Percentiles rank a stretch among this genome's conserved stretches.
These are phyloP conservation scores for Daldinia bambusicola DNA, from an alignment of 495 filamentous ascomycete species.

Conservation along the genomic window DNA sequence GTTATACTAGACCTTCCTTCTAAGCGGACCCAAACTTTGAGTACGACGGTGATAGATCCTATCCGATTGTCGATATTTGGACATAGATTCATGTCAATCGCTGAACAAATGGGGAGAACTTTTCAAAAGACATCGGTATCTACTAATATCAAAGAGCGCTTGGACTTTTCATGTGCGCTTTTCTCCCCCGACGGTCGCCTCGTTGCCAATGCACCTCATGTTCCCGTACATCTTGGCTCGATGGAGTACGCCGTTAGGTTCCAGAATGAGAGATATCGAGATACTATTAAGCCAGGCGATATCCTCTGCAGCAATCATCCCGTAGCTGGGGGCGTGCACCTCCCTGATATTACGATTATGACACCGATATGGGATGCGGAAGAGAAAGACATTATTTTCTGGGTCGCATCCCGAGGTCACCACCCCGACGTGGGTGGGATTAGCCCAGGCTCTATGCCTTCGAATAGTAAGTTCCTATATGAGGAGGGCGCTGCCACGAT, in stretches of 20 bases:
- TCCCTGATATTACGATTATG: constrained; percentile 91
- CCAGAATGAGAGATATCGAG: constrained; percentile 87
- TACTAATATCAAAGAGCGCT: constrained; percentile 93
- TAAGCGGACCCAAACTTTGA: constrained; percentile 57
- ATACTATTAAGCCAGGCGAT: constrained; percentile 85
- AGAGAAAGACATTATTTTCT: constrained; percentile 85
- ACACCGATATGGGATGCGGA: constrained; percentile 78
- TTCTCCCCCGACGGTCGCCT: constrained; percentile 89
- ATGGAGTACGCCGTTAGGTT: constrained; percentile 93
- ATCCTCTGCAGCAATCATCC: constrained; percentile 94
- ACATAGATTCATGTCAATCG: constrained; percentile 77
- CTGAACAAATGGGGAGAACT: constrained; percentile 86
- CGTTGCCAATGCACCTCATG: constrained; percentile 91
- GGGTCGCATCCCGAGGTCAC: constrained; percentile 91
- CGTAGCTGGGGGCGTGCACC: constrained; percentile 78
- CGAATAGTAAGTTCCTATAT: constrained; percentile 86
- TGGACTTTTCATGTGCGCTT: constrained; percentile 93
- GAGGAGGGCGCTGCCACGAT: constrained; percentile 94
- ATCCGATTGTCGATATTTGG: constrained; percentile 19
- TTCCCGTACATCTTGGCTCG: constrained; percentile 85
- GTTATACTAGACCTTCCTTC: constrained; percentile 72
- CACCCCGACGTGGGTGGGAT: constrained; percentile 97
- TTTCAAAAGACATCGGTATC: constrained; percentile 88
- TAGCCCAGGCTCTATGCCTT: constrained; percentile 92
- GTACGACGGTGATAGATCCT: constrained; percentile 14